phyloP scores from a whole-genome alignment of 75 land plant species.

The Picea glauca region DNA sequence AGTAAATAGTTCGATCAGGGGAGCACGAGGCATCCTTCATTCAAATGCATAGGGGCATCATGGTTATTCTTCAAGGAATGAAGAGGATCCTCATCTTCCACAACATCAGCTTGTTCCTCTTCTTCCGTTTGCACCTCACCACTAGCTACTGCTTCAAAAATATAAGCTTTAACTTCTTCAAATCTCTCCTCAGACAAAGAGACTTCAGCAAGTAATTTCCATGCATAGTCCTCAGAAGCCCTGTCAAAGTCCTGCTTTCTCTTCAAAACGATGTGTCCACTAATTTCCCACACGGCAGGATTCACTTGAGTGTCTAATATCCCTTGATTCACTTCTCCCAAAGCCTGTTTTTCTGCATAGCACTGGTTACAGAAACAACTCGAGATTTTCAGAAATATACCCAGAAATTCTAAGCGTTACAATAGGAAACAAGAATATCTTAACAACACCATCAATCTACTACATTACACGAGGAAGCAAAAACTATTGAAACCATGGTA shows the following conservation, averaged over 20 bases:
- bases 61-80: background rate
- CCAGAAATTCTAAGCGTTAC: too few relatives aligned
- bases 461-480: background rate
- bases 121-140: background rate
- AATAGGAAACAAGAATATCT: too few relatives aligned
- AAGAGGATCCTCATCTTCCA: slow-evolving; percentile 2
- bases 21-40: too few relatives aligned
- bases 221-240: slow-evolving; percentile 87
- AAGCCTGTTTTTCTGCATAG: slow-evolving; percentile 93
- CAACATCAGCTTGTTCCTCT: background rate
- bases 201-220: slow-evolving; percentile 91
- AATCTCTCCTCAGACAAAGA: slow-evolving; percentile 78
- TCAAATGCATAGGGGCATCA: background rate
- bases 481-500: background rate
- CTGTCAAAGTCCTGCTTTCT: slow-evolving; percentile 69
- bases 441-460: background rate
- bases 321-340: slow-evolving; percentile 77
- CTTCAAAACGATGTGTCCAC: slow-evolving; percentile 96
- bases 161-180: slow-evolving; percentile 60
- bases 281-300: slow-evolving; percentile 97
- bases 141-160: slow-evolving; percentile 41
- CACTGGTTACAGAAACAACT: slow-evolving; percentile 43
- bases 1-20: too few relatives aligned
- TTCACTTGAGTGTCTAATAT: slow-evolving; percentile 93
- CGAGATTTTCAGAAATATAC: too few relatives aligned